Conservation (phyloP, 2,329 filamentous ascomycete genomes). For the Calonectria honghensis region DNA sequence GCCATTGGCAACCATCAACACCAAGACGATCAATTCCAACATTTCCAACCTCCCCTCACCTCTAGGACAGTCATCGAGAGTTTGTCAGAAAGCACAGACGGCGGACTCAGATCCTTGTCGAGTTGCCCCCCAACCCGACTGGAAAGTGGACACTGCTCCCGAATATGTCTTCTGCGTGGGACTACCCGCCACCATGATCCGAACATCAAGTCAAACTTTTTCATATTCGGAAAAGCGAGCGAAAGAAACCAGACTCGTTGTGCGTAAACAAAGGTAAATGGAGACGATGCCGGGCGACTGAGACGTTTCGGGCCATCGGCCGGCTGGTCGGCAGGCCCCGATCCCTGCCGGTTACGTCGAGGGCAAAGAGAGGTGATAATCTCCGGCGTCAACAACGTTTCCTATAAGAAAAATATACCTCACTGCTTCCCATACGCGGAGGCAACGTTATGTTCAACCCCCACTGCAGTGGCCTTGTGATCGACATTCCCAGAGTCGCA, state of each 20-base stretch:
- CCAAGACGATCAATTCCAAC: conserved; percentile 1
- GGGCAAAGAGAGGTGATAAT: conserved; percentile 8
- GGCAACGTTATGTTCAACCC: not conserved
- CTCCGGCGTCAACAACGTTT: conserved; percentile 9
- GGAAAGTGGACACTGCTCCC: conserved; percentile 9
- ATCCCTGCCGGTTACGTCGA: conserved; percentile 17
- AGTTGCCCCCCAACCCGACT: not conserved
- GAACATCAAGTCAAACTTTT: not conserved
- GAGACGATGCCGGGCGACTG: not conserved
- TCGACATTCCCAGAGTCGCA: conserved; percentile 14
- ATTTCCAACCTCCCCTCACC: not conserved
- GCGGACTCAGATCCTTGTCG: not conserved
- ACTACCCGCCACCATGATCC: not conserved
- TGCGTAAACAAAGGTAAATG: not conserved
- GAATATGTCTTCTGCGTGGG: not conserved
- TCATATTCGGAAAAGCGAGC: not conserved
- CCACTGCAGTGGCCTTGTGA: conserved; percentile 17
- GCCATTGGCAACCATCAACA: not conserved
- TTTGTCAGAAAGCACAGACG: conserved; percentile 10
- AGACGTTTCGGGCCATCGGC: conserved; percentile 7
- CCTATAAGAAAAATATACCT: conserved; percentile 13
- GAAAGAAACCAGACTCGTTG: not conserved
- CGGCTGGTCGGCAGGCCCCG: not conserved
- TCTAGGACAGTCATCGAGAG: not conserved
- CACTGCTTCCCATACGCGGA: conserved; percentile 25